Conservation (phyloP, 768 basidiomycete species). For the Kwoniella mangroviensis region DNA sequence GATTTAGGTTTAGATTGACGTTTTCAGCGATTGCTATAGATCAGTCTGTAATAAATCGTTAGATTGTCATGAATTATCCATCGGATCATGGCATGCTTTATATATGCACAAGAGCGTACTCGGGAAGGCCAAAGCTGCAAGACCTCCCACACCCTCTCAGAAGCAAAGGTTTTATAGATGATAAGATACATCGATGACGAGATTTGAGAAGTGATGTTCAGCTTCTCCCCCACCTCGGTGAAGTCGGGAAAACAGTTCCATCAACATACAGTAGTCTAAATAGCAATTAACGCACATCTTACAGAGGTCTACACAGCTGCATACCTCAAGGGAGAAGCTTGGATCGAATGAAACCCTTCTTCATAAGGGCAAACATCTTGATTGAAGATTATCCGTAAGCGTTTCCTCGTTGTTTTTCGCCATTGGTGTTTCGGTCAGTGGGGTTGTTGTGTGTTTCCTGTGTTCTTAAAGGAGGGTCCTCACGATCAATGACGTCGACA, state of each 20-base stretch:
- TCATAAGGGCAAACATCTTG: not conserved
- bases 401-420: not conserved
- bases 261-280: not conserved
- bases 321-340: not conserved
- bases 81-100: not conserved
- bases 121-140: not conserved
- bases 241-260: not conserved
- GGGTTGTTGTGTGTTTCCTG: not conserved
- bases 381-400: not conserved
- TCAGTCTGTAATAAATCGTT: not conserved
- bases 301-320: not conserved
- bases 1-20: not conserved
- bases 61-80: no score
- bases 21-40: not conserved
- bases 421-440: not conserved
- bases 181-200: not conserved
- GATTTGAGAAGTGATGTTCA: not conserved
- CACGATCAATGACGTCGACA: not conserved
- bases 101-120: no score
- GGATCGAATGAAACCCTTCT: not conserved
- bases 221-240: not conserved
- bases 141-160: not conserved
- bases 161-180: not conserved
- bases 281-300: not conserved
- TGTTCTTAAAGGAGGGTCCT: not conserved